Conservation (phyloP, 805 yeast genomes). For the Metschnikowia baotianmanensis region DNA sequence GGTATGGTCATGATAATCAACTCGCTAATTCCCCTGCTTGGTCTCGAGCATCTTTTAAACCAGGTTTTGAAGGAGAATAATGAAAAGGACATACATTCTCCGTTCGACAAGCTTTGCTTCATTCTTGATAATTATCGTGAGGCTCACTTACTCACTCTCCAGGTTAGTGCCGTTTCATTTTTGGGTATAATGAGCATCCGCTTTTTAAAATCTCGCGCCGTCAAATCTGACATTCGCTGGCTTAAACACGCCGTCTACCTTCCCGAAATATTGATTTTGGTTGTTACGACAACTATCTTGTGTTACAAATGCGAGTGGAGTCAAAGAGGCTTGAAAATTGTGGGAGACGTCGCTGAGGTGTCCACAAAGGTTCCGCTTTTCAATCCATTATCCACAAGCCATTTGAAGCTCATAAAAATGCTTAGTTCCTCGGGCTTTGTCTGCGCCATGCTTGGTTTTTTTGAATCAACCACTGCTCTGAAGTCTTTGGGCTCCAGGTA, state of each 20-base stretch:
- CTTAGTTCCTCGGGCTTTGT: constrained; percentile 68
- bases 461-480: constrained; percentile 91
- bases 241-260: constrained; percentile 51
- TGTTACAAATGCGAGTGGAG: constrained; percentile 50
- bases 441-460: constrained; percentile 83
- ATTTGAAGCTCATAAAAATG: constrained; percentile 50
- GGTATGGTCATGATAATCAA: constrained; percentile 51
- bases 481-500: constrained; percentile 77
- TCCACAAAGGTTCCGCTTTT: constrained; percentile 47
- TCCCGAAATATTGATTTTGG: constrained; percentile 85
- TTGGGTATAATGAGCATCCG: constrained; percentile 42
- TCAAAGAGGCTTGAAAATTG: constrained; percentile 55
- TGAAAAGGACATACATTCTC: constrained; percentile 48
- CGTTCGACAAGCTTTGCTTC: constrained; percentile 65
- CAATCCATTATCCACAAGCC: constrained; percentile 54
- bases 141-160: constrained; percentile 57
- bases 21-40: constrained; percentile 70
- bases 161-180: constrained; percentile 57
- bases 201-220: constrained; percentile 35
- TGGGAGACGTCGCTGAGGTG: constrained; percentile 59
- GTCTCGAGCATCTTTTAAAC: constrained; percentile 49
- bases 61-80: constrained; percentile 35
- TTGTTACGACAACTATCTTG: constrained; percentile 55
- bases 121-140: constrained; percentile 47
- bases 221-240: constrained; percentile 10